Evolutionary conservation across 805 yeast species (phyloP).

Genomic region (Pichia nakasei): DNA sequence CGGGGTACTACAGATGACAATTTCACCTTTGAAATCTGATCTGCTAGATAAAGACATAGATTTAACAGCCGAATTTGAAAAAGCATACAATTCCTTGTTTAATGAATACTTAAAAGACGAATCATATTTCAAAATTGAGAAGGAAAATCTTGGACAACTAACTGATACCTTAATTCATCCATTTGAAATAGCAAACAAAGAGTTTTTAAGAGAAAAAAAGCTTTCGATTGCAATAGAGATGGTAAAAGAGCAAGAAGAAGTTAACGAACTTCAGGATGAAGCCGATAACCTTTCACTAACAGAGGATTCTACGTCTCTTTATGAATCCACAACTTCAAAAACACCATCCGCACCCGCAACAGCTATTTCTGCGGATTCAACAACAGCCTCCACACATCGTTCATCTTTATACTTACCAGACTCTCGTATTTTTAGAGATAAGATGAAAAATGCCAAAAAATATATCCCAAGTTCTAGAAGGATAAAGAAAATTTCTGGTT

Average conservation of each 20-base stretch:
- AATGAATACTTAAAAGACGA: constrained; percentile 57
- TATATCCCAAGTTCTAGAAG: constrained; percentile 13
- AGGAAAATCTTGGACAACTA: constrained; percentile 51
- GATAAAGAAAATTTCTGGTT: constrained; percentile 19
- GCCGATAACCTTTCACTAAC: background rate
- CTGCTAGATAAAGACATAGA: constrained; percentile 40
- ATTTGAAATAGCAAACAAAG: constrained; percentile 34
- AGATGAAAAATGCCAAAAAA: constrained; percentile 9
- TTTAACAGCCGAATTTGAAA: constrained; percentile 50
- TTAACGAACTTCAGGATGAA: background rate
- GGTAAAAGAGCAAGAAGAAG: constrained; percentile 16
- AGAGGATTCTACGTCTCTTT: background rate
- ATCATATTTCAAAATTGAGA: constrained; percentile 64
- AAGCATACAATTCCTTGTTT: constrained; percentile 64
- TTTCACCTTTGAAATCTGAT: constrained; percentile 56
- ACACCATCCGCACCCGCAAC: background rate
- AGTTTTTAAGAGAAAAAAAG: constrained; percentile 29
- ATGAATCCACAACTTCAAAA: background rate
- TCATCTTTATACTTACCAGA: constrained; percentile 11
- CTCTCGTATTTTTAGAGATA: constrained; percentile 9
- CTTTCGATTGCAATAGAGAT: constrained; percentile 22
- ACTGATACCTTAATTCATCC: constrained; percentile 37
- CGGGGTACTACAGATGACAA: constrained; percentile 43
- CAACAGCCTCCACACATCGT: background rate
- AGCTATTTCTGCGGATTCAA: background rate